Evolutionary conservation across 2,329 filamentous ascomycete genomes (phyloP).

Genomic region (Arthrobotrys conoides): DNA sequence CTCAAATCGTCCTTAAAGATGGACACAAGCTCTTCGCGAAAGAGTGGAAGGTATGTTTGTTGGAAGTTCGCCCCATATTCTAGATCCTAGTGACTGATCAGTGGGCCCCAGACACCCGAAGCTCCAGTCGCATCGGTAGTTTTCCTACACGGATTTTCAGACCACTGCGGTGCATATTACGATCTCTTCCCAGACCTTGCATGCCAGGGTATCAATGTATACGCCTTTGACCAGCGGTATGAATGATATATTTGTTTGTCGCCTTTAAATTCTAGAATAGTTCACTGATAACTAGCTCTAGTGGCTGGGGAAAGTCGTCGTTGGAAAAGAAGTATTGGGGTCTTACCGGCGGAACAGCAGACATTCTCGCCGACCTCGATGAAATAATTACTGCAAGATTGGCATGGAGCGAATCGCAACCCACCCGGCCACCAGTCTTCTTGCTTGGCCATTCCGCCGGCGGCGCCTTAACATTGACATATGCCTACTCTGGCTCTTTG

Average conservation of each 20-base stretch:
- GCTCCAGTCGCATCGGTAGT: constrained; percentile 79
- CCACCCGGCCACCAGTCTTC: constrained; percentile 76
- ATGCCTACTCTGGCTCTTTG: constrained; percentile 66
- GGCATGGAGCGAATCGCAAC: constrained; percentile 66
- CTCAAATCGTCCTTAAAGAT: constrained; percentile 71
- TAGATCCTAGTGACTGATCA: constrained; percentile 29
- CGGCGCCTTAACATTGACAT: constrained; percentile 81
- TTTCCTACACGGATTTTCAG: constrained; percentile 91
- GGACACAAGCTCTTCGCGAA: constrained; percentile 74
- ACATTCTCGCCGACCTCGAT: constrained; percentile 82
- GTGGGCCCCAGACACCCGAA: constrained; percentile 70
- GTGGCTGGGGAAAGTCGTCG: constrained; percentile 85
- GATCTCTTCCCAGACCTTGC: constrained; percentile 80
- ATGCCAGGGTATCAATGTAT: constrained; percentile 79
- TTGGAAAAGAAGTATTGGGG: constrained; percentile 73
- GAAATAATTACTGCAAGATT: constrained; percentile 78
- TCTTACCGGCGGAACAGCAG: constrained; percentile 79
- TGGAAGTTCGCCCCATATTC: constrained; percentile 34
- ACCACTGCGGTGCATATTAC: constrained; percentile 83
- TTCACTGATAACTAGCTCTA: constrained; percentile 46
- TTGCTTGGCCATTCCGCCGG: constrained; percentile 94
- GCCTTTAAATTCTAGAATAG: constrained; percentile 12
- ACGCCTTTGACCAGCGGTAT: constrained; percentile 82
- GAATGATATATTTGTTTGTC: background rate
- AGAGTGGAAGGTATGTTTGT: constrained; percentile 71